Base-by-base conservation (phyloP, 176 grass and related monocot genomes). In the Eleusine coracana region DNA sequence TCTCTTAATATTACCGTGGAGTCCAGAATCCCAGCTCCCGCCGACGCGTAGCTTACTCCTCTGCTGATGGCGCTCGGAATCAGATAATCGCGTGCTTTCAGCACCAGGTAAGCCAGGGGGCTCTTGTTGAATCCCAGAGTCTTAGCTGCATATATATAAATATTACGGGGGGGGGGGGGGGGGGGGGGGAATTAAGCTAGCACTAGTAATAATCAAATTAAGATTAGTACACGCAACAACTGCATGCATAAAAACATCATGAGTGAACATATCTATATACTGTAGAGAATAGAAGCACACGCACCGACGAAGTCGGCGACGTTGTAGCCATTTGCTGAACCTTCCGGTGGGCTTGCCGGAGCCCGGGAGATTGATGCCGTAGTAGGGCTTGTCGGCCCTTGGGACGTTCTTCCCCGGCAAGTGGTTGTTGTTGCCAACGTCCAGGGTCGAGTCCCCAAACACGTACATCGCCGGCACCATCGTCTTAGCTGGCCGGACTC, bases 281-380 rank as follows among this genome's bases (percentile, higher is more conserved):
- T 46, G 11, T 10, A 46, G 44, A 46, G 5, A 3, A 10, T 1
- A 50, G 48, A 14, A 16, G 11, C 48, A 15, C 21, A 29, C 23
- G 1, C 79, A 92, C 90, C 86, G 14, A 89, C 34, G 17, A 81
- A 92, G 34, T 92, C 87, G 27, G 79, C 79, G 58, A 52, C 18
- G 62, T 92, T 80, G 73, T 92, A 86, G 41, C 90, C 90, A 12
- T 92, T 92, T 89, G 90, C 87, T 92, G 83, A 92, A 92, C 75
- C 90, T 73, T 42, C 90, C 90, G 16, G 90, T 92, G 45, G 68
- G 77, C 42, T 56, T 80, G 65, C 10, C 65, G 38, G 74, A 78
- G 36, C 70, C 60, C 7, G 79, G 87, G 62, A 66, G 66, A 76
- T 92, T 87, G 54, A 89, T n/a, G 71, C 87, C 87, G 62, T 92